Percentiles rank a stretch among this genome's conserved stretches.
These are phyloP conservation scores for Chamaecyparis obtusa DNA, from an alignment of 75 land plant species.

Conservation along the genomic window DNA sequence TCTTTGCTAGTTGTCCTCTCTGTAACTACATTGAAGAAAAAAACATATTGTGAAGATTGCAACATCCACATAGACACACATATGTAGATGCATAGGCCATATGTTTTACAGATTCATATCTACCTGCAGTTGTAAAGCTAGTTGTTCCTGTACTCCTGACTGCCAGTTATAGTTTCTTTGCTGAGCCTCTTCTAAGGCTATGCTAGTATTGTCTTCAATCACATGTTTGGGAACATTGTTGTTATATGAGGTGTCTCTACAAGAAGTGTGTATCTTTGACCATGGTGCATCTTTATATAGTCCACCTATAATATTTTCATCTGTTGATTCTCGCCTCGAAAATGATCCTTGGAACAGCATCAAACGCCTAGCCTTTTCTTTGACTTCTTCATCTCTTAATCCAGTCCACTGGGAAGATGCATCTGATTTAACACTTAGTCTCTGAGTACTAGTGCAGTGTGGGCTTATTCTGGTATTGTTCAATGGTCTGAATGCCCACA, in stretches of 20 bases:
- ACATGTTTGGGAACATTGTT: neutral
- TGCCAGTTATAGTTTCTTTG: neutral
- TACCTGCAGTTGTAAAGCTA: constrained; percentile 9
- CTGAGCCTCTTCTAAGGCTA: neutral
- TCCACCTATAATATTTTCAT: neutral
- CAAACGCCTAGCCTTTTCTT: neutral
- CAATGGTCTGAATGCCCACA: neutral
- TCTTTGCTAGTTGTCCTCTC: neutral
- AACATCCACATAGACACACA: neutral
- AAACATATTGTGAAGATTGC: too few species aligned
- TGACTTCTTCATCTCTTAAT: neutral
- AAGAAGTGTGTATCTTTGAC: neutral
- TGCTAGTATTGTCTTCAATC: neutral
- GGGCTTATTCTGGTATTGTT: neutral
- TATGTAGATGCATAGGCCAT: neutral
- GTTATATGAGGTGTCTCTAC: neutral
- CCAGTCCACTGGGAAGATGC: neutral
- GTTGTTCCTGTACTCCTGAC: constrained; percentile 8
- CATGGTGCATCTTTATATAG: neutral
- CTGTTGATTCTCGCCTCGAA: neutral
- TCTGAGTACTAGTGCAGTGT: neutral
- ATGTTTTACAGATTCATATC: neutral
- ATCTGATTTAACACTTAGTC: neutral
- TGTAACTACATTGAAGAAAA: neutral
- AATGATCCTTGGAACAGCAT: constrained; percentile 1